These are phyloP conservation scores for Clarireedia hainanense DNA, from an alignment of 2,329 filamentous ascomycete genomes.

Conservation along the genomic window DNA sequence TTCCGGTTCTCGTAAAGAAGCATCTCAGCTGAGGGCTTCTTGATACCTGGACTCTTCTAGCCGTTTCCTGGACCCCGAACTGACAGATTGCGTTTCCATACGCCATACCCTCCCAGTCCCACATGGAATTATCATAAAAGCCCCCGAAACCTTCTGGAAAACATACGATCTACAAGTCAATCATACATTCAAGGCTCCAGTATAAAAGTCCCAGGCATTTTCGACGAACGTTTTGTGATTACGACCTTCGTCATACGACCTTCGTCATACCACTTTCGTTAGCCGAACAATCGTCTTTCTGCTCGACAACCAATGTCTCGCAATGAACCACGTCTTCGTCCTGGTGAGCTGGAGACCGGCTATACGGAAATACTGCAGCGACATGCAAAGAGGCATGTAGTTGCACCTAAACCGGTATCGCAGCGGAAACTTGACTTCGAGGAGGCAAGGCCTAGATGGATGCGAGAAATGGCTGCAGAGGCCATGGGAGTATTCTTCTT, in stretches of 20 bases:
- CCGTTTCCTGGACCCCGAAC: background rate
- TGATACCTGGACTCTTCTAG: background rate
- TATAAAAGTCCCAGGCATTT: background rate
- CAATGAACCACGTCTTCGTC: constrained; percentile 19
- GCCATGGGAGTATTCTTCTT: constrained; percentile 51
- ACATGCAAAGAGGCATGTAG: constrained; percentile 42
- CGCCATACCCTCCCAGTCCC: background rate
- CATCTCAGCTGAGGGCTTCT: background rate
- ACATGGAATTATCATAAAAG: background rate
- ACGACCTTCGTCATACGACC: background rate
- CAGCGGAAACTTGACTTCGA: constrained; percentile 49
- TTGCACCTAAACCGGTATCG: constrained; percentile 41
- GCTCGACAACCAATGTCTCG: background rate
- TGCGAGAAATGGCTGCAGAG: constrained; percentile 48
- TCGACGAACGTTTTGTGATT: background rate
- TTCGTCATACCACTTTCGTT: background rate
- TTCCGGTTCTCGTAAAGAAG: background rate
- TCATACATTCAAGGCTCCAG: background rate
- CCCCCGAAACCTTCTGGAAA: background rate
- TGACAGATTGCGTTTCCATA: background rate
- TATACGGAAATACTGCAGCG: constrained; percentile 44
- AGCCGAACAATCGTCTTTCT: background rate
- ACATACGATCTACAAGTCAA: background rate
- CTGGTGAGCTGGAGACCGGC: constrained; percentile 39
- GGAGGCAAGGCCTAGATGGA: constrained; percentile 41